Base-by-base conservation (phyloP, 2,329 filamentous ascomycete species). In the Helotiales sp. region DNA sequence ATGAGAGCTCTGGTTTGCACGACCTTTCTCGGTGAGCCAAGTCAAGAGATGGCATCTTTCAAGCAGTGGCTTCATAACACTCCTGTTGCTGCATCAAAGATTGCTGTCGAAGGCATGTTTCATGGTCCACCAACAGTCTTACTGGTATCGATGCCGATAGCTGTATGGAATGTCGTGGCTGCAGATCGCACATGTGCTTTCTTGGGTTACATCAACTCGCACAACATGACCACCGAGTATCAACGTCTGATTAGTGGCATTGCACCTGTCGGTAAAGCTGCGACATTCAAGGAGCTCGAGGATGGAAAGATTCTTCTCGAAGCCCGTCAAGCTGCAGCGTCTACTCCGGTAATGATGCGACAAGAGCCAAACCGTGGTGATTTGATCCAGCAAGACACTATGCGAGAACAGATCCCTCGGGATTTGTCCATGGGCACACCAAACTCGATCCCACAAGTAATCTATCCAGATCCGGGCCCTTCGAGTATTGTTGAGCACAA, bases 171-270 rank as follows among this genome's bases (percentile, higher is more conserved):
- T 62, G 77, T 86, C 22, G 81, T 88, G 7, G 82, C 86, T 71
- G 81, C 85, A 59, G 84, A 87, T 63, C 86, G 87, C 66, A 84
- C 87, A 22, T 88, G 85, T 71, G 85, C 81, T 63, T 87, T 85
- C 59, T 68, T 88, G 46, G 85, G 85, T 30, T 84, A 85, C 63
- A 82, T 88, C 63, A 86, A 81, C 64, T 87, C 85, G 0, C 83
- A 86, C 66, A 88, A 88, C 71, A 83, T 88, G 80, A 82, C 84
- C 8, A 81, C 84, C 54, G 76, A 87, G 8, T 87, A 88, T 67
- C 79, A 86, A 57, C 78, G 79, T 33, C 73, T 88, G 5, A 76
- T 87, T 58, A 79, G 78, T 6, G 75, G 76, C 0, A 66, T 70
- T 34, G 67, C 70, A 5, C 72, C 76, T 9, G 74, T 77, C 38